Conservation (phyloP, 768 basidiomycete species). For the Pisolithus albus region DNA sequence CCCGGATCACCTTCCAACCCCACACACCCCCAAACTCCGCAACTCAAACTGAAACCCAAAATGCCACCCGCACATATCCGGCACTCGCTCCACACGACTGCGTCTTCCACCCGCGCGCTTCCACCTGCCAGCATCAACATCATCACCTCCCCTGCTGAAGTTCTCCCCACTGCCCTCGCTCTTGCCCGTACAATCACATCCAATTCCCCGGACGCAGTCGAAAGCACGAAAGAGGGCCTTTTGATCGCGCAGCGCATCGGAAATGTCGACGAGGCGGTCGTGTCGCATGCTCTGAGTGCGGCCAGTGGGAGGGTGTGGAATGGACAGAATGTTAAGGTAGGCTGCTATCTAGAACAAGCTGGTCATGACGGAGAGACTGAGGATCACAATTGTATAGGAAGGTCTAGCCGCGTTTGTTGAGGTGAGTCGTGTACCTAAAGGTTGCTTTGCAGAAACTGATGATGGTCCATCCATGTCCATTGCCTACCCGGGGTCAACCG, state of each 20-base stretch:
- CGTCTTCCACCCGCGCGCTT: not conserved
- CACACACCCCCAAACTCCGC: too few species aligned
- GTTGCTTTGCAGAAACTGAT: too few species aligned
- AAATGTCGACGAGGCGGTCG: conserved; percentile 44
- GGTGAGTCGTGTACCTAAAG: conserved; percentile 30
- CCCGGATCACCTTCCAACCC: too few species aligned
- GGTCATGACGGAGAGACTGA: not conserved
- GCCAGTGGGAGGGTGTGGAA: conserved; percentile 49
- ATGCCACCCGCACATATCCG: not conserved
- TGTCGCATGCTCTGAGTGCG: conserved; percentile 37
- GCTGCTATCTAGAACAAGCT: conserved; percentile 4
- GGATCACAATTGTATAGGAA: conserved; percentile 37
- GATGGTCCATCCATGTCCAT: not conserved
- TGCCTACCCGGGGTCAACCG: too few species aligned
- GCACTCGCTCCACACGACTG: not conserved
- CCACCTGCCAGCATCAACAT: conserved; percentile 51
- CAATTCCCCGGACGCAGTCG: conserved; percentile 77
- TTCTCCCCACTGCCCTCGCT: conserved; percentile 55
- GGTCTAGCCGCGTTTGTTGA: conserved; percentile 61
- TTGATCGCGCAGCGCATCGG: conserved; percentile 44
- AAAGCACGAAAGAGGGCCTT: conserved; percentile 67
- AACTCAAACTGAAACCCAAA: too few species aligned
- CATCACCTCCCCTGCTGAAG: conserved; percentile 49
- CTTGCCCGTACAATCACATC: conserved; percentile 51
- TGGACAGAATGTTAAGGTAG: conserved; percentile 65